These are phyloP conservation scores for Amyloporia xantha DNA, from an alignment of 768 basidiomycete species.

Conservation along the genomic window DNA sequence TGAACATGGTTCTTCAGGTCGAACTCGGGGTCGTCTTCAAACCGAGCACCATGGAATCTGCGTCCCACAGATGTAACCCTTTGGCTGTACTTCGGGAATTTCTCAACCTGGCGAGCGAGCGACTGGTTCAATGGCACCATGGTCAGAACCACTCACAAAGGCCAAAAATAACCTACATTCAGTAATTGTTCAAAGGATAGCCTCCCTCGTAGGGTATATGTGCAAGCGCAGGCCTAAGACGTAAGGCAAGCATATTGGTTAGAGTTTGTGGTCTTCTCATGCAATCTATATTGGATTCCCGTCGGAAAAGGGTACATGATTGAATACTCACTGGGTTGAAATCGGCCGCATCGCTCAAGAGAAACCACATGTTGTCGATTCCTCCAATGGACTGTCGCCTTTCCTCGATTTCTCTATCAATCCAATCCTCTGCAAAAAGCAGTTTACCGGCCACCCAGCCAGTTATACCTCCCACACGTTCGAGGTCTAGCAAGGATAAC, in stretches of 20 bases:
- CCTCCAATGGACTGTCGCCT: slow-evolving; percentile 18
- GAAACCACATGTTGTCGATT: slow-evolving; percentile 19
- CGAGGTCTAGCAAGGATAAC: slow-evolving; percentile 8
- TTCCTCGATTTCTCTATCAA: slow-evolving; percentile 13
- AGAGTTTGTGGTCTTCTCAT: not conserved
- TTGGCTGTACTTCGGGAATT: slow-evolving; percentile 18
- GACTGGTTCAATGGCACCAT: not conserved
- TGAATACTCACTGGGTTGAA: slow-evolving; percentile 16
- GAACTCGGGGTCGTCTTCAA: slow-evolving; percentile 19
- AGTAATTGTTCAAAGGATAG: slow-evolving; percentile 4
- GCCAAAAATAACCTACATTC: slow-evolving; percentile 1
- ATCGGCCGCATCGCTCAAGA: slow-evolving; percentile 15
- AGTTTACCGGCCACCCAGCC: slow-evolving; percentile 8
- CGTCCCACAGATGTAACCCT: slow-evolving; percentile 12
- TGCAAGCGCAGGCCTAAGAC: slow-evolving; percentile 12
- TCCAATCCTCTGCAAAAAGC: slow-evolving; percentile 6
- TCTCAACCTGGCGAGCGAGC: slow-evolving; percentile 5
- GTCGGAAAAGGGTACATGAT: not conserved
- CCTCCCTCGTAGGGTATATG: slow-evolving; percentile 8
- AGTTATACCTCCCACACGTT: slow-evolving; percentile 5
- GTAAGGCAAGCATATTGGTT: not conserved
- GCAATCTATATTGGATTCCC: too few species aligned
- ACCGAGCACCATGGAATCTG: slow-evolving; percentile 16
- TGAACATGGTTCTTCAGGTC: slow-evolving; percentile 14
- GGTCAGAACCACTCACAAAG: not conserved